Conservation (phyloP, 345 rosid species). For the Garcia nutans region DNA sequence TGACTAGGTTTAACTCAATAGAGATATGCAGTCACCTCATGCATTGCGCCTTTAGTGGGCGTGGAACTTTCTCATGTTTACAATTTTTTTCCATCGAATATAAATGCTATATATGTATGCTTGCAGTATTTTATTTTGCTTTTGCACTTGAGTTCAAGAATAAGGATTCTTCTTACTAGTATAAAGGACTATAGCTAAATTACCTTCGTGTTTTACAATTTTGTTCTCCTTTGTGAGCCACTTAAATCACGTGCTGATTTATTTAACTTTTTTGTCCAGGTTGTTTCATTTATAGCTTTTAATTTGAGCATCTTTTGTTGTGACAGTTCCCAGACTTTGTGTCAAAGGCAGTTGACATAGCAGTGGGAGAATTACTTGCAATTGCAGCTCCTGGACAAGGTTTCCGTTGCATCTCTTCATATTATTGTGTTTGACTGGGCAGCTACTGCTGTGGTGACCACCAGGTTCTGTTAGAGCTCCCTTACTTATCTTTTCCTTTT, state of each 20-base stretch:
- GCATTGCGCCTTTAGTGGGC: neutral
- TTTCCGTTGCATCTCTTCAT: constrained; percentile 15
- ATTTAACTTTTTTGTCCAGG: neutral
- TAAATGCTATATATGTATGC: neutral
- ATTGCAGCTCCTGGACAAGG: constrained; percentile 71
- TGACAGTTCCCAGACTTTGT: constrained; percentile 71
- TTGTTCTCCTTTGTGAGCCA: neutral
- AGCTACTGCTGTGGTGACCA: neutral
- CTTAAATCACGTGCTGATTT: neutral
- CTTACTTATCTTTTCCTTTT: constrained; percentile 3
- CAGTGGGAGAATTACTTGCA: constrained; percentile 59
- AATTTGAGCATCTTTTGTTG: constrained; percentile 16
- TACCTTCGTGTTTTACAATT: neutral
- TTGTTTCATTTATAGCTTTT: neutral
- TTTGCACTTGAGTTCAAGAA: constrained; percentile 1
- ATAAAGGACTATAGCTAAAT: too few species aligned
- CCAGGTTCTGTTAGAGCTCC: neutral
- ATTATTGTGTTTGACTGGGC: neutral
- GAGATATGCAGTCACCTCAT: neutral
- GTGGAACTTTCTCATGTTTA: neutral
- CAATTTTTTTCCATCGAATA: neutral
- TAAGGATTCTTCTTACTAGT: neutral
- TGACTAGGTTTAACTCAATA: neutral
- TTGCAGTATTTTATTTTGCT: neutral
- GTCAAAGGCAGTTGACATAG: constrained; percentile 60